Conservation (phyloP, 805 yeast genomes). For the Vanderwaltozyma verrucispora region DNA sequence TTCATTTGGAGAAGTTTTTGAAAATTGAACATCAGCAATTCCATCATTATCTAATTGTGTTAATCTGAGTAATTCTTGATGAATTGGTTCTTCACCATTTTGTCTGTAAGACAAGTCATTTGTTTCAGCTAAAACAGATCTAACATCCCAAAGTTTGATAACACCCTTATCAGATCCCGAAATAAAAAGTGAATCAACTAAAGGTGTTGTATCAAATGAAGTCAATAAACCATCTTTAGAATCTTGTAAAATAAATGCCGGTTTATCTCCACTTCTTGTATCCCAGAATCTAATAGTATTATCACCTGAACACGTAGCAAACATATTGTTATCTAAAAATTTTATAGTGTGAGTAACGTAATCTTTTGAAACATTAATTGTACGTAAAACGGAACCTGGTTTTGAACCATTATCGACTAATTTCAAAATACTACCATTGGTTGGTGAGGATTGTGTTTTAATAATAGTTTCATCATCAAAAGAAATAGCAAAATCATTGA, state of each 20-base stretch:
- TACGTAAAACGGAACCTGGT: conserved; percentile 16
- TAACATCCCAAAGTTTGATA: conserved; percentile 26
- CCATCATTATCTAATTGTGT: conserved; percentile 19
- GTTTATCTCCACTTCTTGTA: conserved; percentile 11
- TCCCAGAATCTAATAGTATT: conserved; percentile 22
- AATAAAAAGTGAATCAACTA: conserved; percentile 19
- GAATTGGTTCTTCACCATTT: conserved; percentile 6
- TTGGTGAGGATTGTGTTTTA: conserved; percentile 12
- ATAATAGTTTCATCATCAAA: conserved; percentile 13
- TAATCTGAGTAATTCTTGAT: conserved; percentile 12
- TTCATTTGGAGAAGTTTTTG: conserved; percentile 15
- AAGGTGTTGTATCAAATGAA: conserved; percentile 16
- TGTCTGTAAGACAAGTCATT: conserved; percentile 5
- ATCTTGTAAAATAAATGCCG: conserved; percentile 13
- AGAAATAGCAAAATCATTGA: conserved; percentile 17
- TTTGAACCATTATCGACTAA: conserved; percentile 17
- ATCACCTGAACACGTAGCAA: conserved; percentile 20
- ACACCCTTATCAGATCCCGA: conserved; percentile 24
- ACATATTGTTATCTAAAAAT: conserved; percentile 16
- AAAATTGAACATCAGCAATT: conserved; percentile 19
- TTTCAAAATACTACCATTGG: conserved; percentile 10
- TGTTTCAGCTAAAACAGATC: conserved; percentile 13
- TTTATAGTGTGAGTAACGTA: conserved; percentile 13
- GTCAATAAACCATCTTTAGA: conserved; percentile 14
- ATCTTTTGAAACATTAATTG: conserved; percentile 12